Evolutionary conservation across 1,284 basidiomycete species (phyloP).

Genomic region (Ustilago crameri): DNA sequence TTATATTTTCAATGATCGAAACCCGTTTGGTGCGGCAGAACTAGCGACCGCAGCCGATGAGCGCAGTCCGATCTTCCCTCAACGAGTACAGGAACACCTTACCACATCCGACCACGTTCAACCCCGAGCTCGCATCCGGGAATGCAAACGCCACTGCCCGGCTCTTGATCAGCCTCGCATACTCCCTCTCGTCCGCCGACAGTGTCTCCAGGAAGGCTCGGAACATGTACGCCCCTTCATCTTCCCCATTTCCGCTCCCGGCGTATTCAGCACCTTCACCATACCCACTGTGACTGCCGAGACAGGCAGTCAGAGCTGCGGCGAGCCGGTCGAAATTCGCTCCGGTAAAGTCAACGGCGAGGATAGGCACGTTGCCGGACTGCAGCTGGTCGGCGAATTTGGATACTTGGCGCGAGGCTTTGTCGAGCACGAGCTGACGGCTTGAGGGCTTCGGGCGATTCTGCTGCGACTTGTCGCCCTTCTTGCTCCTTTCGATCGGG

Average conservation of each 20-base stretch:
- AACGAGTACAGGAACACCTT: slow-evolving; percentile 54
- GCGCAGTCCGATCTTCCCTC: slow-evolving; percentile 44
- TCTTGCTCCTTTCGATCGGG: slow-evolving; percentile 44
- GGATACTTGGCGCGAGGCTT: slow-evolving; percentile 52
- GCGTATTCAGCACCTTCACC: slow-evolving; percentile 3
- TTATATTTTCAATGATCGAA: neutral
- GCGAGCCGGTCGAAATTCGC: slow-evolving; percentile 48
- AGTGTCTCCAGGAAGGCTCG: slow-evolving; percentile 48
- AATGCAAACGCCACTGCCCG: slow-evolving; percentile 43
- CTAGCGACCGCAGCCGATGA: slow-evolving; percentile 46
- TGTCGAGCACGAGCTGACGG: slow-evolving; percentile 54
- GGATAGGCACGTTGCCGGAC: slow-evolving; percentile 53
- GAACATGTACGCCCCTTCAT: slow-evolving; percentile 48
- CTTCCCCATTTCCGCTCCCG: slow-evolving; percentile 13
- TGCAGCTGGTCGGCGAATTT: slow-evolving; percentile 53
- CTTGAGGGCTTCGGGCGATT: slow-evolving; percentile 51
- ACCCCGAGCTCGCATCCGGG: slow-evolving; percentile 29
- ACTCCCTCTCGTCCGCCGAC: slow-evolving; percentile 60
- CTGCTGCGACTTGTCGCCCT: slow-evolving; percentile 50
- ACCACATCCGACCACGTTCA: slow-evolving; percentile 24
- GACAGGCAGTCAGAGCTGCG: slow-evolving; percentile 45
- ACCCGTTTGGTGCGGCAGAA: no score
- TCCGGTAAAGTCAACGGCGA: slow-evolving; percentile 59
- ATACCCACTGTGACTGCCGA: slow-evolving; percentile 30
- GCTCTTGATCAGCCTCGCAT: slow-evolving; percentile 43